Base-by-base conservation (phyloP, 192 early-diverging fungal species). In the Diversispora eburnea region DNA sequence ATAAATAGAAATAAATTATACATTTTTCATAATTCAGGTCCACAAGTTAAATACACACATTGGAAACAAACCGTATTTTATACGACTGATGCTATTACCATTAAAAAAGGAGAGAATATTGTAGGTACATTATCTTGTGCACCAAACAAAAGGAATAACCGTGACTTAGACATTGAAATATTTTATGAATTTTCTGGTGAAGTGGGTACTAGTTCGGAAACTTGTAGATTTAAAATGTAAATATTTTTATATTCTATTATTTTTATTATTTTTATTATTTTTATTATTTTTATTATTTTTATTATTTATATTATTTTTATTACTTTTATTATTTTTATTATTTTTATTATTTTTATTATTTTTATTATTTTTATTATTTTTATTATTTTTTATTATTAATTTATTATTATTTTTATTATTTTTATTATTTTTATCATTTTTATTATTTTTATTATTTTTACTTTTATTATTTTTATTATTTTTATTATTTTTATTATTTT, bases 61-160 rank as follows among this genome's bases (percentile, higher is more conserved):
- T 99, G 97, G 97, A 97, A 95, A 85, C 95, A 98, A 81, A 94
- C 94, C 0, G 77, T 91, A 17, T 97, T 99, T 82, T 99, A 99
- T 77, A 80, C 78, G 6, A 69, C 77, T 60, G 78, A 82, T 43
- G 57, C 78, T 17, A 79, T 98, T 79, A 92, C 91, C 10, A 83
- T 96, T 56, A 91, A 92, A 75, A 80, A 87, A 70, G 95, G 93
- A 49, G 97, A 98, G 72, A 73, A 70, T 64, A 83, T 78, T 83
- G 89, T 70, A 69, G 86, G 72, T 88, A 89, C 75, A 39, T 58
- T 88, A 33, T 76, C 67, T 43, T 88, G 87, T 70, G 64, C 81
- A 15, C 87, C 87, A 55, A 98, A 98, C 75, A 82, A 76, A 56
- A 84, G 82, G 73, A 99, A 99, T 84, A 90, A 92, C 54, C 88